These are phyloP conservation scores for Thielaviopsis musarum DNA, from an alignment of 2,329 filamentous ascomycete genomes.

Conservation along the genomic window DNA sequence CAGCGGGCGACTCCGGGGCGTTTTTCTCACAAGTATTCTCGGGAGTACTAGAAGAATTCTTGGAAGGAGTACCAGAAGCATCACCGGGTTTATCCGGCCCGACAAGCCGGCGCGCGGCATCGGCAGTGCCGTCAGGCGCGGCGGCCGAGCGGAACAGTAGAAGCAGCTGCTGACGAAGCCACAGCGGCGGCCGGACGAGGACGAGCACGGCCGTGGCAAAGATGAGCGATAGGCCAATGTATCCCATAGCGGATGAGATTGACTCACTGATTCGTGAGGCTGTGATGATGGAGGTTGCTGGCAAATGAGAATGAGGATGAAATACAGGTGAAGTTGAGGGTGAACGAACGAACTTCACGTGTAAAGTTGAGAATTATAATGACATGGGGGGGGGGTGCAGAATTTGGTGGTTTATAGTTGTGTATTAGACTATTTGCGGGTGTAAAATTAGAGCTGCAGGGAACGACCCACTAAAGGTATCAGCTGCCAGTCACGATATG, in stretches of 20 bases:
- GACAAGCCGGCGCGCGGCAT: no score
- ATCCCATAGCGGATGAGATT: constrained; percentile 27
- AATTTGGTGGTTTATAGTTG: no score
- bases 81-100: neutral
- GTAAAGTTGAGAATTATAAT: neutral
- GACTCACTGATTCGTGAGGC: neutral
- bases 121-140: no score
- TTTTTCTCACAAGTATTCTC: no score
- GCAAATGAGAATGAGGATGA: neutral
- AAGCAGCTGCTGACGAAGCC: constrained; percentile 26
- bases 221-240: constrained; percentile 44
- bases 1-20: constrained; percentile 17
- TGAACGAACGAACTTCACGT: neutral
- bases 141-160: constrained; percentile 5
- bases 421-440: no score
- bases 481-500: neutral
- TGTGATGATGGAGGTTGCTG: neutral
- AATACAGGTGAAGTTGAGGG: no score
- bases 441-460: neutral
- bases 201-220: constrained; percentile 43
- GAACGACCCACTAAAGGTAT: neutral
- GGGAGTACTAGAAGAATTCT: no score
- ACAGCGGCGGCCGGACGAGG: constrained; percentile 34
- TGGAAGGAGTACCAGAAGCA: no score
- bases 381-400: neutral